phyloP scores from a whole-genome alignment of 1,284 basidiomycete genomes.

The Heliocybe sulcata region DNA sequence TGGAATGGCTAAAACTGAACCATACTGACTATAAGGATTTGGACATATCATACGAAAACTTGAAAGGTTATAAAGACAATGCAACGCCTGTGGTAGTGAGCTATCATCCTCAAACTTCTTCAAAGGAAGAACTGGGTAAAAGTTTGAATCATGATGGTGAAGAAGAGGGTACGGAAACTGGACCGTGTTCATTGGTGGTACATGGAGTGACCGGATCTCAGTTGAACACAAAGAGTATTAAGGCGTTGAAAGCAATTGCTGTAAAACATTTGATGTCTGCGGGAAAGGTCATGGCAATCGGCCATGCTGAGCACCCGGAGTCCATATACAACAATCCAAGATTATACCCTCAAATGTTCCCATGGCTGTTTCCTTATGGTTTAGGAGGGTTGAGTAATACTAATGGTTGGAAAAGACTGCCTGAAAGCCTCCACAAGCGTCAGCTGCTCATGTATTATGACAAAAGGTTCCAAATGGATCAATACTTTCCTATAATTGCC shows the following conservation, averaged over 20 bases:
- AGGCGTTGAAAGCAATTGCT: constrained; percentile 6
- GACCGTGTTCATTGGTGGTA: constrained; percentile 27
- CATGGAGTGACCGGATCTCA: constrained; percentile 24
- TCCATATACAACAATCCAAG: constrained; percentile 22
- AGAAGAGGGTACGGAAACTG: constrained; percentile 22
- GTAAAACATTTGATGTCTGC: constrained; percentile 8
- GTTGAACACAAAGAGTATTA: constrained; percentile 3
- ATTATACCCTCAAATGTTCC: constrained; percentile 26
- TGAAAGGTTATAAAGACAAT: constrained; percentile 23
- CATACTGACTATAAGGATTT: constrained; percentile 28
- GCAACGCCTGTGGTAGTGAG: constrained; percentile 22
- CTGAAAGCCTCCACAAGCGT: constrained; percentile 1
- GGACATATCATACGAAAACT: constrained; percentile 24
- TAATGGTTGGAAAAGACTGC: neutral
- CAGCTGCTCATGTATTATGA: constrained; percentile 10
- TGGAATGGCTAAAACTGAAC: constrained; percentile 31
- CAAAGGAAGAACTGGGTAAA: constrained; percentile 14
- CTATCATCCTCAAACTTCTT: constrained; percentile 11
- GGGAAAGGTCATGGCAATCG: constrained; percentile 12
- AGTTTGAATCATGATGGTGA: constrained; percentile 19
- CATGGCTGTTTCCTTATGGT: constrained; percentile 31
- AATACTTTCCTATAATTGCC: constrained; percentile 6
- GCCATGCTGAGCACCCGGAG: constrained; percentile 14
- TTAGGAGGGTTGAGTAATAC: constrained; percentile 20
- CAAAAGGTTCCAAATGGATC: constrained; percentile 8